Percentiles rank a stretch among this genome's conserved stretches.
Conservation (phyloP, 2,329 filamentous ascomycete species). For the Apiospora kogelbergensis region DNA sequence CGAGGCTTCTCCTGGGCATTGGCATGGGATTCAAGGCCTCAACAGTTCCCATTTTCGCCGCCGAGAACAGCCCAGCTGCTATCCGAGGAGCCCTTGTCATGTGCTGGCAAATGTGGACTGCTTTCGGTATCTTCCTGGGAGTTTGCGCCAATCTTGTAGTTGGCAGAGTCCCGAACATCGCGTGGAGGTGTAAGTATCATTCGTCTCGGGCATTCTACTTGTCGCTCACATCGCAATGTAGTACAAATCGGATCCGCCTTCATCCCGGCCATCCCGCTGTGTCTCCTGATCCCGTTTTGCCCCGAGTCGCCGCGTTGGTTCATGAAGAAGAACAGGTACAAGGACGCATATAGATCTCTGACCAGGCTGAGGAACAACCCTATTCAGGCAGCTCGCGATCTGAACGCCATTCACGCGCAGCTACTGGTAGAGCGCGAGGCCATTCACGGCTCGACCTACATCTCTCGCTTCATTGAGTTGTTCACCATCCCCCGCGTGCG, state of each 20-base stretch:
- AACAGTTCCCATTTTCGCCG: conserved; percentile 53
- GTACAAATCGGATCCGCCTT: conserved; percentile 26
- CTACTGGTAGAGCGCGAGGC: conserved; percentile 13
- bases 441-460: conserved; percentile 13
- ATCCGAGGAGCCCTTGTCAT: conserved; percentile 55
- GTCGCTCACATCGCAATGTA: not conserved
- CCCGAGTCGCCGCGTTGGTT: conserved; percentile 52
- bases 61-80: conserved; percentile 50
- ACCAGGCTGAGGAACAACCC: conserved; percentile 45
- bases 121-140: conserved; percentile 66
- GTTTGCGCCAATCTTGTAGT: conserved; percentile 60
- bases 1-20: conserved; percentile 57
- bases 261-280: conserved; percentile 23
- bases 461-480: conserved; percentile 52
- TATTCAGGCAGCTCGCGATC: conserved; percentile 53
- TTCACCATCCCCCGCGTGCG: conserved; percentile 70
- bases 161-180: conserved; percentile 48
- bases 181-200: conserved; percentile 24
- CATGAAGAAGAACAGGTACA: conserved; percentile 44
- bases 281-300: conserved; percentile 27
- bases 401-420: conserved; percentile 47
- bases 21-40: conserved; percentile 58
- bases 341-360: conserved; percentile 45
- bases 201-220: not conserved
- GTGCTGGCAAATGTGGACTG: conserved; percentile 57